Evolutionary conservation across 805 yeast species (phyloP).

Genomic region (Ogataea degrootiae): DNA sequence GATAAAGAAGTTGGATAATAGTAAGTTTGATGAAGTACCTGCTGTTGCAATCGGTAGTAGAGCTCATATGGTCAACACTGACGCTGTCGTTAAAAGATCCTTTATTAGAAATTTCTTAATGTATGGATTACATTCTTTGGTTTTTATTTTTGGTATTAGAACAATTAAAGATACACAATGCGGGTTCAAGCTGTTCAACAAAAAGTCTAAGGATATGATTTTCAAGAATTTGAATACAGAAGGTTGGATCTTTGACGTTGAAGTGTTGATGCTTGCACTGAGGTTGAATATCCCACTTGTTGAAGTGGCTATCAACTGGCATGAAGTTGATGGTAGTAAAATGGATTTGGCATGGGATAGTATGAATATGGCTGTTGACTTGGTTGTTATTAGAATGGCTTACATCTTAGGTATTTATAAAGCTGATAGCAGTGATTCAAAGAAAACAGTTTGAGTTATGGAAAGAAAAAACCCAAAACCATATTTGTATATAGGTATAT

Average conservation of each 20-base stretch:
- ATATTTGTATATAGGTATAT: too few relatives aligned
- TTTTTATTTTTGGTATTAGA: slow-evolving; percentile 84
- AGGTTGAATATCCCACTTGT: slow-evolving; percentile 59
- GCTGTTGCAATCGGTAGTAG: slow-evolving; percentile 86
- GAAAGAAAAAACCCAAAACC: too few relatives aligned
- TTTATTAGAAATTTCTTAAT: slow-evolving; percentile 83
- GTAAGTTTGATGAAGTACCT: slow-evolving; percentile 30
- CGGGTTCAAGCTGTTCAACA: slow-evolving; percentile 90
- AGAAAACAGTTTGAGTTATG: background rate
- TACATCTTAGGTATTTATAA: slow-evolving; percentile 76
- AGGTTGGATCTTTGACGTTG: slow-evolving; percentile 98
- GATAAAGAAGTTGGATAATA: slow-evolving; percentile 29
- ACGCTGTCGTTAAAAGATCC: slow-evolving; percentile 93
- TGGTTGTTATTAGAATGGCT: slow-evolving; percentile 86
- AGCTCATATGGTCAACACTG: slow-evolving; percentile 94
- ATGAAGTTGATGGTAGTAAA: slow-evolving; percentile 93
- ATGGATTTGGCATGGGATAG: slow-evolving; percentile 89
- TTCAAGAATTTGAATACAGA: slow-evolving; percentile 94
- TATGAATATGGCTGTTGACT: slow-evolving; percentile 88
- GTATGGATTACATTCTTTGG: slow-evolving; percentile 86
- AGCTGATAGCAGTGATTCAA: slow-evolving; percentile 9
- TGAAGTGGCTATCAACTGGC: slow-evolving; percentile 93
- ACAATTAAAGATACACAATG: slow-evolving; percentile 92
- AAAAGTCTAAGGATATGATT: slow-evolving; percentile 55
- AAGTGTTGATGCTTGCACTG: slow-evolving; percentile 75